A percentile compares a stretch with the other conserved stretches of the same genome.
Conservation (phyloP, 73 alveolate species). For the Paramecium pentaurelia region DNA sequence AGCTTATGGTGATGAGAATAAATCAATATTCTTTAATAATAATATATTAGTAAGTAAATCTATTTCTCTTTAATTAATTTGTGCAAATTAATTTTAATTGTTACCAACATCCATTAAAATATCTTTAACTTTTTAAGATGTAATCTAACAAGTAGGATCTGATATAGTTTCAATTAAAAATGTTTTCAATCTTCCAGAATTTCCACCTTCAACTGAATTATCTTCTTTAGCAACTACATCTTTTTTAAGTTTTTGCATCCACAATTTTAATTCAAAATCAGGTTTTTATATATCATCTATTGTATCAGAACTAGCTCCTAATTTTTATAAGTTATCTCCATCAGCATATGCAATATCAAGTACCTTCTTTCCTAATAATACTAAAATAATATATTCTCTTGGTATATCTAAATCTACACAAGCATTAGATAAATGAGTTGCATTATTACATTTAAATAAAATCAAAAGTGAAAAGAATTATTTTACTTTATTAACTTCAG, state of each 20-base stretch:
- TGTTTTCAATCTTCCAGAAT: background rate
- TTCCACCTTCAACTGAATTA: background rate
- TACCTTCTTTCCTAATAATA: background rate
- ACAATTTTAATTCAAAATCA: background rate
- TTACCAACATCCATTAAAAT: slow-evolving; percentile 9
- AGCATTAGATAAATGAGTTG: slow-evolving; percentile 16
- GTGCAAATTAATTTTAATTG: background rate
- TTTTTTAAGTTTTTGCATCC: background rate
- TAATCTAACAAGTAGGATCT: slow-evolving; percentile 5
- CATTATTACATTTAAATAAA: slow-evolving; percentile 21
- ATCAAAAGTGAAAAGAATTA: background rate
- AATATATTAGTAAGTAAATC: background rate
- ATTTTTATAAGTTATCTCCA: background rate
- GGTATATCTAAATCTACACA: background rate
- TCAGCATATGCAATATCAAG: background rate
- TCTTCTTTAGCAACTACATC: background rate
- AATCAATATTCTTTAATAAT: background rate
- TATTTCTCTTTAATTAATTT: background rate
- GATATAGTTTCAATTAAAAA: background rate
- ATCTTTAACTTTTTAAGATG: background rate
- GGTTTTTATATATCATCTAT: background rate
- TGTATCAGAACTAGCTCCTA: background rate
- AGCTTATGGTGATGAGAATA: background rate
- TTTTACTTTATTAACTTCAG: background rate
- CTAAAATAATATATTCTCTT: background rate